Percentiles rank a stretch among this genome's conserved stretches.
Conservation (phyloP, 2,329 filamentous ascomycete species). For the Colletotrichum liriopes region DNA sequence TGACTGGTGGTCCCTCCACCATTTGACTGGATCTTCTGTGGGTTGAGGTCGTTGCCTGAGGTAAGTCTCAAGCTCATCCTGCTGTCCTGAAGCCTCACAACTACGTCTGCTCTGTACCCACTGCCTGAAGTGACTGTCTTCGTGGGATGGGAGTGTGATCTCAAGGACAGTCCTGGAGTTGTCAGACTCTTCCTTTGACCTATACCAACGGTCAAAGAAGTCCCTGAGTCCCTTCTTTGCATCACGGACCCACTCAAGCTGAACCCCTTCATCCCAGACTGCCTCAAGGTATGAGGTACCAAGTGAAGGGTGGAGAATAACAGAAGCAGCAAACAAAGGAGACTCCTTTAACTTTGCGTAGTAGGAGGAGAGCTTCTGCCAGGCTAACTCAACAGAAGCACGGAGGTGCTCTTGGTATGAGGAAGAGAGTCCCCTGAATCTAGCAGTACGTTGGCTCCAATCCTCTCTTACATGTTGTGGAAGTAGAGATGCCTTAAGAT, state of each 20-base stretch:
- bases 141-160: not conserved
- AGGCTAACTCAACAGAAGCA: not conserved
- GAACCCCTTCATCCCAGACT: slow-evolving; percentile 4
- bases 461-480: not conserved
- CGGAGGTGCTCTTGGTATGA: not conserved
- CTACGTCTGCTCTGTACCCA: not conserved
- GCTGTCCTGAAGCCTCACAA: not conserved
- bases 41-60: not conserved
- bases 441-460: not conserved
- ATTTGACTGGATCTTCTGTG: not conserved
- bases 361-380: not conserved
- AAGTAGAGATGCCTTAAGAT: not conserved
- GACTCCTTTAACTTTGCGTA: not conserved
- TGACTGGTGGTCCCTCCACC: not conserved
- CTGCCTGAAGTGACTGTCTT: not conserved
- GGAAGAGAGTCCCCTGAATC: not conserved
- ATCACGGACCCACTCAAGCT: not conserved
- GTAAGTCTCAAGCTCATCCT: slow-evolving; percentile 2
- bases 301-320: slow-evolving; percentile 1
- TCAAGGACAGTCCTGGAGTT: not conserved
- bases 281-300: not conserved
- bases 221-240: not conserved
- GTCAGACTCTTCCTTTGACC: not conserved
- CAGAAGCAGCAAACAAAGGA: not conserved
- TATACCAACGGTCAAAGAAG: not conserved